Percentiles rank a stretch among this genome's conserved stretches.
These are phyloP conservation scores for Lentinula raphanica DNA, from an alignment of 768 basidiomycete genomes.

Conservation along the genomic window DNA sequence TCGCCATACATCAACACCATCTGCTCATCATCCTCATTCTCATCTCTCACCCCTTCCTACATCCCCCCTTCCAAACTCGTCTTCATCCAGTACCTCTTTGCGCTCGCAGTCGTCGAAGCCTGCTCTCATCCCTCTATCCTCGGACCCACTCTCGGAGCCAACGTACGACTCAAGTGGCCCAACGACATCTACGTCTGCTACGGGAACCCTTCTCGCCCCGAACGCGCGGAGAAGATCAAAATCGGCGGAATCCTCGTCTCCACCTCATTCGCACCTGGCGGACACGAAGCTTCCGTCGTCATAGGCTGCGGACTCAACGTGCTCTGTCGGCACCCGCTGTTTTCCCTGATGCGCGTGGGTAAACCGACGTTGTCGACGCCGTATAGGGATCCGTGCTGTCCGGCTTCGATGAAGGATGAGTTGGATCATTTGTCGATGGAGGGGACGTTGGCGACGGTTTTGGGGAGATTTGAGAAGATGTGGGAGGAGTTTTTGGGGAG, in stretches of 20 bases:
- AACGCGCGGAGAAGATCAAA: slow-evolving; percentile 57
- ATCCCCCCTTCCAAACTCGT: slow-evolving; percentile 64
- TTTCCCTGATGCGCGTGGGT: slow-evolving; percentile 70
- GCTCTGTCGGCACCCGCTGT: slow-evolving; percentile 62
- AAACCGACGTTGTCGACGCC: slow-evolving; percentile 19
- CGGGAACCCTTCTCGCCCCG: slow-evolving; percentile 28
- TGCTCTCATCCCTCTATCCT: slow-evolving; percentile 59
- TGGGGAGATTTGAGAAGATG: slow-evolving; percentile 72
- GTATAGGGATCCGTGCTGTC: background rate
- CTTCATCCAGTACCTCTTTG: slow-evolving; percentile 90
- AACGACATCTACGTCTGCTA: slow-evolving; percentile 84
- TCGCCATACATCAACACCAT: slow-evolving; percentile 40
- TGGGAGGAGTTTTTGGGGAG: slow-evolving; percentile 68
- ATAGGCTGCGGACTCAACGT: slow-evolving; percentile 67
- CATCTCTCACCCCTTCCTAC: slow-evolving; percentile 69
- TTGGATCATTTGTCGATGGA: slow-evolving; percentile 54
- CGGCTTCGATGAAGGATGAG: background rate
- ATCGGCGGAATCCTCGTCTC: slow-evolving; percentile 84
- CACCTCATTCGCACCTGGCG: background rate
- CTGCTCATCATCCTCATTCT: slow-evolving; percentile 90
- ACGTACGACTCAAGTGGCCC: slow-evolving; percentile 89
- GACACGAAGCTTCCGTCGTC: slow-evolving; percentile 54
- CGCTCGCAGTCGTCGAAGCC: slow-evolving; percentile 84
- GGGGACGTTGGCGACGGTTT: slow-evolving; percentile 64
- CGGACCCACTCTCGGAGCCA: slow-evolving; percentile 40